Percentiles rank a stretch among this genome's conserved stretches.
Conservation (phyloP, 1,284 basidiomycete genomes). For the Heterobasidion occidentale region DNA sequence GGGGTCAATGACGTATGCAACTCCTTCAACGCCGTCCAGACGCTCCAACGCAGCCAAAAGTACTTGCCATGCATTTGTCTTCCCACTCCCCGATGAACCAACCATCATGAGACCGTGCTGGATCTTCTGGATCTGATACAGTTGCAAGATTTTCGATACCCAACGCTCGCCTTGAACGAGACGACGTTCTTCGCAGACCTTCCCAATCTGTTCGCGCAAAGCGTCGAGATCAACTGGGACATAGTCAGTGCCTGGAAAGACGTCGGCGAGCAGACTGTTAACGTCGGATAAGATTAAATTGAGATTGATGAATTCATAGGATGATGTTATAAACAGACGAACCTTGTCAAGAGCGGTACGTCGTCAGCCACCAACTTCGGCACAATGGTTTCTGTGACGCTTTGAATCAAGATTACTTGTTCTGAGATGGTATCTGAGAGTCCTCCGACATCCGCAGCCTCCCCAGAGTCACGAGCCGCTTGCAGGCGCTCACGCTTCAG, state of each 20-base stretch:
- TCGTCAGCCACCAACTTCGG: slow-evolving; percentile 98
- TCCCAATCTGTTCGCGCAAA: slow-evolving; percentile 77
- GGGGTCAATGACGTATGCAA: slow-evolving; percentile 96
- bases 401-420: slow-evolving; percentile 97
- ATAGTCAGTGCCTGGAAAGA: slow-evolving; percentile 95
- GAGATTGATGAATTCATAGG: neutral
- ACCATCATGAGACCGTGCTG: slow-evolving; percentile 99
- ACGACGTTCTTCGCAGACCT: slow-evolving; percentile 83
- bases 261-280: slow-evolving; percentile 83
- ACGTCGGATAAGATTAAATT: slow-evolving; percentile 1
- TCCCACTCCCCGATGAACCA: slow-evolving; percentile 94
- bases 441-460: slow-evolving; percentile 37
- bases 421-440: slow-evolving; percentile 74
- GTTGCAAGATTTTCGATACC: slow-evolving; percentile 93
- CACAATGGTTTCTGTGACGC: slow-evolving; percentile 98
- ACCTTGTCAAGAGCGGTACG: slow-evolving; percentile 90
- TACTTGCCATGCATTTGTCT: slow-evolving; percentile 96
- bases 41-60: slow-evolving; percentile 87
- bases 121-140: slow-evolving; percentile 99
- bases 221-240: slow-evolving; percentile 83
- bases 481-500: slow-evolving; percentile 88
- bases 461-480: slow-evolving; percentile 34
- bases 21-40: slow-evolving; percentile 87
- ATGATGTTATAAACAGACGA: slow-evolving; percentile 15
- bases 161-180: slow-evolving; percentile 84